A percentile compares a stretch with the other conserved stretches of the same genome.
These are phyloP conservation scores for Cryptosporidium bovis DNA, from an alignment of 169 alveolate species.

Conservation along the genomic window DNA sequence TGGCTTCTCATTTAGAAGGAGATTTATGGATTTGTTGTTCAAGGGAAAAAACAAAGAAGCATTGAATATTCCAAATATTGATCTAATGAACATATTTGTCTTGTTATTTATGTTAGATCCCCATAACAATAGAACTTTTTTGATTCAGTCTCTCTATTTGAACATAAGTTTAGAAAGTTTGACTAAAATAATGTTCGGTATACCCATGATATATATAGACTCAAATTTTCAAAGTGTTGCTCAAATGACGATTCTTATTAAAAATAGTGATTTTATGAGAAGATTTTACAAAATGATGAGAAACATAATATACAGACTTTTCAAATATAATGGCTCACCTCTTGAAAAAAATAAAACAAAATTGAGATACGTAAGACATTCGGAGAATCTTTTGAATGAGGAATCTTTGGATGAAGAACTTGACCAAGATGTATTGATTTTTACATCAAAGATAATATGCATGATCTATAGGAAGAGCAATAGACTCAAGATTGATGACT, in stretches of 20 bases:
- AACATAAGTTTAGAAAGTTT: constrained; percentile 43
- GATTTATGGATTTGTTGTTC: constrained; percentile 54
- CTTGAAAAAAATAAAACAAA: background rate
- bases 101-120: constrained; percentile 60
- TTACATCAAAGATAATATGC: constrained; percentile 50
- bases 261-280: constrained; percentile 38
- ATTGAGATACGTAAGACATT: background rate
- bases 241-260: constrained; percentile 22
- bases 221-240: constrained; percentile 34
- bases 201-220: constrained; percentile 19
- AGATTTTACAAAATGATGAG: constrained; percentile 41
- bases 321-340: background rate
- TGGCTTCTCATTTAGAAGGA: constrained; percentile 38
- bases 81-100: constrained; percentile 35
- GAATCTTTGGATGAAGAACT: background rate
- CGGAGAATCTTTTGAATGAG: background rate
- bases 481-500: background rate
- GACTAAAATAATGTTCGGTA: constrained; percentile 32
- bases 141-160: constrained; percentile 41
- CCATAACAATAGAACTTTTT: constrained; percentile 30
- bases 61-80: constrained; percentile 11
- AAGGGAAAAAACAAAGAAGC: background rate
- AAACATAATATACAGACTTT: background rate
- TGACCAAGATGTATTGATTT: constrained; percentile 16
- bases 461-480: constrained; percentile 19